Percentiles rank a stretch among this genome's conserved stretches.
These are phyloP conservation scores for Passiflora organensis DNA, from an alignment of 345 rosid genomes.

Conservation along the genomic window DNA sequence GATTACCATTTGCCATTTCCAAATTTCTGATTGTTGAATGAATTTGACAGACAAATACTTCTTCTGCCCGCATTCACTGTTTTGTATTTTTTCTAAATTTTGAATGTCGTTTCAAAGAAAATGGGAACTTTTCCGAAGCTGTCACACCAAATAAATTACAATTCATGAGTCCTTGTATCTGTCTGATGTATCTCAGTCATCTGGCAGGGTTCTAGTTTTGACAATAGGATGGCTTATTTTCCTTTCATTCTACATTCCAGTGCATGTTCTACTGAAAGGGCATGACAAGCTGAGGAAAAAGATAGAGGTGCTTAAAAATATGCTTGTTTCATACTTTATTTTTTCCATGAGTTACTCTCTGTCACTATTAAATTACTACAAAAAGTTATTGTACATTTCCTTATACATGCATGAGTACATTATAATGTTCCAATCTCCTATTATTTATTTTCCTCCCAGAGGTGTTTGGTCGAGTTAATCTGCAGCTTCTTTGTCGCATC, in stretches of 20 bases:
- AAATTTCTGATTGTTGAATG: too few species aligned
- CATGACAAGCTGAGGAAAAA: conserved; percentile 74
- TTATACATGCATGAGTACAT: too few species aligned
- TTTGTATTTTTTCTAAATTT: too few species aligned
- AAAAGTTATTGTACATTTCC: too few species aligned
- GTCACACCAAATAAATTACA: neutral
- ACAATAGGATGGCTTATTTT: conserved; percentile 89
- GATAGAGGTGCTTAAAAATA: conserved; percentile 54
- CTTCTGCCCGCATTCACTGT: too few species aligned
- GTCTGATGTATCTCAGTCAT: conserved; percentile 10
- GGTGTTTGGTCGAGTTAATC: conserved; percentile 91
- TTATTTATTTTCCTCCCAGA: conserved; percentile 39
- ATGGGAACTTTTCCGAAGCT: neutral
- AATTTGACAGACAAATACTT: too few species aligned
- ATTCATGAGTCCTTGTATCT: conserved; percentile 3
- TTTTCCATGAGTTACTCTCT: too few species aligned
- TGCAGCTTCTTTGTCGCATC: conserved; percentile 99
- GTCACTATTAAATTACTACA: neutral
- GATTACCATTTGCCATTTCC: too few species aligned
- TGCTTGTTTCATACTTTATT: conserved; percentile 7
- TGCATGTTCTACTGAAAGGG: conserved; percentile 68
- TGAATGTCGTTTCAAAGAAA: too few species aligned
- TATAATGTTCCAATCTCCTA: conserved; percentile 3
- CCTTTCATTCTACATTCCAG: conserved; percentile 70
- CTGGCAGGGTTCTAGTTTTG: conserved; percentile 66